Evolutionary conservation across 768 basidiomycete species (phyloP), one percentile per base, ranked within the genome.

Genomic region (Boletus rufocinnamomeus): DNA sequence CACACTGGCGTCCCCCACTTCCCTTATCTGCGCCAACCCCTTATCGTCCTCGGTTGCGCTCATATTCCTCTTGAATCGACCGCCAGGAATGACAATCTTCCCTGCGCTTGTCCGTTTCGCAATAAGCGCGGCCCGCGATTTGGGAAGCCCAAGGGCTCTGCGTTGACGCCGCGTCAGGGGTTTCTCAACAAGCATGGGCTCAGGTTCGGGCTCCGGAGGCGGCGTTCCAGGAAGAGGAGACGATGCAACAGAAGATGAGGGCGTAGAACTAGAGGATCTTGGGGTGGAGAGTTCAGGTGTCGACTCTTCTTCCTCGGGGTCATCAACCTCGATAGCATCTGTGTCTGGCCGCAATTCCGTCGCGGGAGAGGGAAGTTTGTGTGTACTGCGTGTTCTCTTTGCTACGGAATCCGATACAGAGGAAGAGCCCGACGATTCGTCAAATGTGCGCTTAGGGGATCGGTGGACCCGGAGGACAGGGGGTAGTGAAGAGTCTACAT

Each of bases 111-210:
- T 49, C 38, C 67, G 64, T 55, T 68, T 67, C 32, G 65, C 69
- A 9, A 66, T 66, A 16, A 74, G 65, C 5, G 70, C 76, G 9
- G 75, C 37, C 5, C 82, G 76, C 1, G 77, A 67, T 68, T 85
- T 89, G 0, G 88, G 88, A 44, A 91, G 69, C 2, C 87, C 87
- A 13, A 87, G 76, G n/a, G 76, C 77, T 73, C 86, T 91, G 35
- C 87, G 78, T 72, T 93, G 83, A 23, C 89, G 75, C 49, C 86
- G 75, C 8, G 89, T 92, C 47, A 92, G 54, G 7, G 77, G 78
- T 47, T 73, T 78, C 61, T 76, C 61, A 35, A 56, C 19, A 25
- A 7, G 45, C 13, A 41, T 47, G 10, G 61, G 53, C 23, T 62
- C 58, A 1, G 53, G 41, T 14, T 55, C 74, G 1, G 67, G 61